Evolutionary conservation across 176 grass and related monocot genomes (phyloP).

Genomic region (Leersia perrieri): DNA sequence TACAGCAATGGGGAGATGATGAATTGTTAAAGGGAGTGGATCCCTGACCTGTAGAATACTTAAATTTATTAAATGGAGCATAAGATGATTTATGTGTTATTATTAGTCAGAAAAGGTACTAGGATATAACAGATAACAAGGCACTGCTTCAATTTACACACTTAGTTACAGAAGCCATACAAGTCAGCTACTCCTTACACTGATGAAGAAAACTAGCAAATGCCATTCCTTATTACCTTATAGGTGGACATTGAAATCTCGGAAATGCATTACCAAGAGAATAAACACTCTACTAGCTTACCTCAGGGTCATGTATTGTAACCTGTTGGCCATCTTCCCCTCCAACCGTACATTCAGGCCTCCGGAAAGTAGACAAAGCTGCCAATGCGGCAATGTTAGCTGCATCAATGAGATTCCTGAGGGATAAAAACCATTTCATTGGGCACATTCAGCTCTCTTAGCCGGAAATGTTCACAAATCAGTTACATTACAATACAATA

Average conservation of each 20-base stretch:
- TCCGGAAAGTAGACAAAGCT: slow-evolving; percentile 76
- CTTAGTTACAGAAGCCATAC: neutral
- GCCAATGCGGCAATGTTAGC: slow-evolving; percentile 92
- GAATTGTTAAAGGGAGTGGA: slow-evolving; percentile 78
- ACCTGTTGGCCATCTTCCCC: slow-evolving; percentile 83
- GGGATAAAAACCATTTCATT: neutral
- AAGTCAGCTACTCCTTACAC: neutral
- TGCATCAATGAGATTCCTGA: slow-evolving; percentile 88
- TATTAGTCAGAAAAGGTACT: neutral
- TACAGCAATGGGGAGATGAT: slow-evolving; percentile 93
- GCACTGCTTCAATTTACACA: neutral
- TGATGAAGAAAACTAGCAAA: neutral
- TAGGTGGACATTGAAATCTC: neutral
- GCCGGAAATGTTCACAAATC: neutral
- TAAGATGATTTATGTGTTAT: neutral
- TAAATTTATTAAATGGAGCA: neutral
- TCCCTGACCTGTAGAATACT: slow-evolving; percentile 79
- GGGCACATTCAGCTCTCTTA: neutral
- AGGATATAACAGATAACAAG: neutral
- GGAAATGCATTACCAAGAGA: neutral
- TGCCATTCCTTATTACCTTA: neutral
- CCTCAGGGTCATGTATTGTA: slow-evolving; percentile 79
- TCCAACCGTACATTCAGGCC: slow-evolving; percentile 78
- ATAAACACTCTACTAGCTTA: slow-evolving; percentile 9
- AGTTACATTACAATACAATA: slow-evolving; percentile 8